A percentile compares a stretch with the other conserved stretches of the same genome.
phyloP scores from a whole-genome alignment of 1,284 basidiomycete genomes.

The Ganoderma lucidum region DNA sequence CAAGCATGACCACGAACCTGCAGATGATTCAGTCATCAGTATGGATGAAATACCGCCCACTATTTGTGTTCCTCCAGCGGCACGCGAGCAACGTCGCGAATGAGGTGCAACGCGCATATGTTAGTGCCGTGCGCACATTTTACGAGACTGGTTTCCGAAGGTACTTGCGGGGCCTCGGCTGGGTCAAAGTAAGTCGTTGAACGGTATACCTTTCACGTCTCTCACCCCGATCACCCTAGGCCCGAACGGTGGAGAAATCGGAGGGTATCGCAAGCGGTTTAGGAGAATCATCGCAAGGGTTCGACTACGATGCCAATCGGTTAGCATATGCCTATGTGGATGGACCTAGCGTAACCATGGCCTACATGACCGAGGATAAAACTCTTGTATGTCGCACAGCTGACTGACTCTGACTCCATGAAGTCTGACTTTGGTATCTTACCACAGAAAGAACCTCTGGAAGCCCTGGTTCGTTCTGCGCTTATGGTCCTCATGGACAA shows the following conservation, averaged over 20 bases:
- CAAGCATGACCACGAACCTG: slow-evolving; percentile 91
- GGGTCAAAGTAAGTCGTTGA: slow-evolving; percentile 65
- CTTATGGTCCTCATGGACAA: slow-evolving; percentile 94
- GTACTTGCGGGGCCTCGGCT: slow-evolving; percentile 84
- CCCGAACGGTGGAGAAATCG: slow-evolving; percentile 68
- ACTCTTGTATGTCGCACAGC: slow-evolving; percentile 63
- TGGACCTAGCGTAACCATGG: slow-evolving; percentile 80
- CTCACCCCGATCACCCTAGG: slow-evolving; percentile 45
- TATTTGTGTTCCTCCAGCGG: slow-evolving; percentile 88
- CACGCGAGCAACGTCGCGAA: slow-evolving; percentile 85
- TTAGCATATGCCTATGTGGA: slow-evolving; percentile 77
- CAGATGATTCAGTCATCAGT: slow-evolving; percentile 92
- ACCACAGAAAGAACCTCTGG: slow-evolving; percentile 81
- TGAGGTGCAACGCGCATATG: slow-evolving; percentile 91
- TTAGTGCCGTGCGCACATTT: slow-evolving; percentile 86
- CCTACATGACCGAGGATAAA: slow-evolving; percentile 90
- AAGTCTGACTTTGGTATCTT: slow-evolving; percentile 6
- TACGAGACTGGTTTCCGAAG: slow-evolving; percentile 96
- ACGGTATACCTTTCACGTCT: slow-evolving; percentile 7
- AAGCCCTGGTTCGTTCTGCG: slow-evolving; percentile 85
- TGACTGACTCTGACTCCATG: not conserved
- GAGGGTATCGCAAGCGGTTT: slow-evolving; percentile 57
- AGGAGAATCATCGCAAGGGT: slow-evolving; percentile 48
- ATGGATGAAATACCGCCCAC: slow-evolving; percentile 83
- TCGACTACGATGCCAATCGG: slow-evolving; percentile 59